Evolutionary conservation across 1,139 yeast genomes (phyloP), one percentile per base, ranked within the genome.

Genomic region (Saccharomyces pastorianus): DNA sequence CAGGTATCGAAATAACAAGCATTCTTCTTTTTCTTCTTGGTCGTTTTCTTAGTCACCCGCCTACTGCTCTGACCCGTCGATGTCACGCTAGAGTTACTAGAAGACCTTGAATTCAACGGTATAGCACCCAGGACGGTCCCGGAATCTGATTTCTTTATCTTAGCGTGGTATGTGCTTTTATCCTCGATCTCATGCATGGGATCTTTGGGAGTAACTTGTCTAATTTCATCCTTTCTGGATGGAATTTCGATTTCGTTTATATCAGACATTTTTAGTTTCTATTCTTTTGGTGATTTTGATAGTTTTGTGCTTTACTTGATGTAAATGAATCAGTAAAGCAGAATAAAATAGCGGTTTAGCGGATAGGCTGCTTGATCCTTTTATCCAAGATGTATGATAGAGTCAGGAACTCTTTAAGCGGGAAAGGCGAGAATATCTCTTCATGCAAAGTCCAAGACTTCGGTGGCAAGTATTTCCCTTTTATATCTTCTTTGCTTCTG

Each of bases 1-100:
- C 96, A 89, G 48, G 74, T 69, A 50, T 73, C 73, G 70, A 82
- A 82, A 27, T 83, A 75, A 70, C 96, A 88, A 56, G 79, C 76
- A 69, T 78, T 78, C 71, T 84, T 82, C 72, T 82, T 71, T 67
- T 79, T 80, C 63, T 71, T 74, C 51, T 64, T 63, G 5, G 58
- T 65, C 68, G 14, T 27, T 31, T 32, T 38, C 46, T 28, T n/a
- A 29, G 23, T 38, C 29, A 17, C 46, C 20, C 32, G 46, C 46
- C 46, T 23, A 42, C 32, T 29, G 32, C 27, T 28, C n/a, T 49
- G 29, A 28, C 48, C 41, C 3, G 51, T 28, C 20, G 48, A 51
- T 27, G 41, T 11, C 7, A 42, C 26, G 34, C 48, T 38, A 20
- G 42, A 17, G 5, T 28, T 31, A 28, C 20, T 47, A 23, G 55